Evolutionary conservation across 1,139 yeast genomes (phyloP), one percentile per base, ranked within the genome.

Genomic region (Meyerozyma athensensis): DNA sequence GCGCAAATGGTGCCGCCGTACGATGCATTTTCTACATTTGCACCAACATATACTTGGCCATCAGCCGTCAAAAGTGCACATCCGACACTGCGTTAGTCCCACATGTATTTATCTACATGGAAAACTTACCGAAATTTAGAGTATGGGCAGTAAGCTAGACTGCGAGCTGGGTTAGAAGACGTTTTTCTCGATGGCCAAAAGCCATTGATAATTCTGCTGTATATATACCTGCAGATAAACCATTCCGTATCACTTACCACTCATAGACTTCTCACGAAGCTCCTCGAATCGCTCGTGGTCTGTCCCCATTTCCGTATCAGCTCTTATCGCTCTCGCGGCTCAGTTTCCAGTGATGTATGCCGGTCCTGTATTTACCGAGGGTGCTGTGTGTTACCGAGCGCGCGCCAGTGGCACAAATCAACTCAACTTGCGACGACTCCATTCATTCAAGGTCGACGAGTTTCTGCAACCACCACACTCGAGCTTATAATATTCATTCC

Each of bases 1-100:
- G 98, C 98, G 58, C 98, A 92, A 13, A 89, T 79, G 2, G 85
- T 74, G 0, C 84, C 97, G 8, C 92, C 94, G 53, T 85, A 90
- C 31, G 94, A 80, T 3, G 97, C 97, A 55, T 90, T 92, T 56
- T 92, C 98, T 19, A 92, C 79, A 50, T 92, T 92, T 35, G 95
- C 95, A 4, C 97, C 98, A 9, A 62, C 57, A 24, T 81, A 61
- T 34, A 57, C 65, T 16, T 65, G 62, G 3, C 79, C 84, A 7
- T 67, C 60, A 1, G 54, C 54, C 0, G 87, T 70, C 22, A 85
- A 53, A 1, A 90, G 51, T 1, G 81, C 77, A 38, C 96, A 86
- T 0, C 97, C 97, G 2, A 92, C 98, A 34, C 90, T 72, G 34
- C 7, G 57, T 57, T 54, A 57, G 64, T 5, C 9, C n/a, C n/a